Base-by-base conservation (phyloP, 345 rosid genomes). In the Salix caprea region DNA sequence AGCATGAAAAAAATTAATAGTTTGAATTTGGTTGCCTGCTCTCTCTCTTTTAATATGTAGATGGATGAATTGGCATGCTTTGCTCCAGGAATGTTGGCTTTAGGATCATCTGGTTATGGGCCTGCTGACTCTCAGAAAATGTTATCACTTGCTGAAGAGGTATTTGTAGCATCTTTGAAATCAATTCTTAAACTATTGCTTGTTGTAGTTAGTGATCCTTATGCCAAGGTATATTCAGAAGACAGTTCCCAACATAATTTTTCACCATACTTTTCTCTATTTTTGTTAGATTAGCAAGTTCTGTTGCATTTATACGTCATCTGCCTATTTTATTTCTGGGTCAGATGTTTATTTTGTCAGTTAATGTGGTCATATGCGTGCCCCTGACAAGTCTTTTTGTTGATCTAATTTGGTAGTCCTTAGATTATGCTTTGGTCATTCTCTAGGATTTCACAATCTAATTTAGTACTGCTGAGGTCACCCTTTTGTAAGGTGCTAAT, bases 1-100 rank as follows among this genome's bases (percentile, higher is more conserved):
- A n/a, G 34, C 15, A 30, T 74, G 21, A 36, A 11, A 37, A 73
- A 28, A 48, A 18, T 9, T 6, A n/a, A 61, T 8, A 30, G 37
- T 39, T 28, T 46, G 44, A n/a, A n/a, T 23, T 12, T 74, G 18
- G 32, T 30, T 70, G 39, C 26, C 16, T 60, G 12, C 28, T 73
- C 52, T 52, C 30, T 39, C 34, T 23, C 12, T 48, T 12, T 62
- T 24, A 14, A 44, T 28, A 62, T 81, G 85, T 85, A 96, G 99
- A 96, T 96, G 99, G 99, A 96, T 87, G 99, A 96, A 82, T 81
- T 96, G 76, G 99, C 99, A 14, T 96, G 99, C 89, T 96, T 96
- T 87, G 97, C 92, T 80, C 98, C 99, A 19, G 99, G 99, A 84
- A 96, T 96, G 98, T 77, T 96, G 82, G 99, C 97, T 84, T 85